A percentile compares a stretch with the other conserved stretches of the same genome.
These are phyloP conservation scores for Aspergillus heteromorphus DNA, from an alignment of 495 filamentous ascomycete genomes.

Conservation along the genomic window DNA sequence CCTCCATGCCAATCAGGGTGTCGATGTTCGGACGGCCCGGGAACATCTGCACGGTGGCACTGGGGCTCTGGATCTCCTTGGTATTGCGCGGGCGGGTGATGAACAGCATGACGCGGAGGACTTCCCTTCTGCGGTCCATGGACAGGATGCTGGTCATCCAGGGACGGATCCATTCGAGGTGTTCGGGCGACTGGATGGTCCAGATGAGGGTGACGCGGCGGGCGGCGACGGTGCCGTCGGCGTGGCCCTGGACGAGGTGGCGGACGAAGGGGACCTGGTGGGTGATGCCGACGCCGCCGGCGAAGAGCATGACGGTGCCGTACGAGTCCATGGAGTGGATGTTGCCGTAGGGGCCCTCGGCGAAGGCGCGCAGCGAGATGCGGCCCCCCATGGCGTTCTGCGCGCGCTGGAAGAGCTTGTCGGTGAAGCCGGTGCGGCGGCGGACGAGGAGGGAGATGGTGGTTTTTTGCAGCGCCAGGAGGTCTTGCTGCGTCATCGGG, in stretches of 20 bases:
- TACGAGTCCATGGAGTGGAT: slow-evolving; percentile 82
- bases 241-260: slow-evolving; percentile 68
- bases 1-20: slow-evolving; percentile 69
- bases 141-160: slow-evolving; percentile 87
- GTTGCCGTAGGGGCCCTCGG: slow-evolving; percentile 86
- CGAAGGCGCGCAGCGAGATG: slow-evolving; percentile 52
- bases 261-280: slow-evolving; percentile 88
- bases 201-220: slow-evolving; percentile 79
- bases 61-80: slow-evolving; percentile 65
- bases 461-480: slow-evolving; percentile 40
- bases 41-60: slow-evolving; percentile 75
- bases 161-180: slow-evolving; percentile 86
- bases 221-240: slow-evolving; percentile 69
- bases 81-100: slow-evolving; percentile 74
- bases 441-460: slow-evolving; percentile 76
- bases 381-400: slow-evolving; percentile 32
- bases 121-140: slow-evolving; percentile 69
- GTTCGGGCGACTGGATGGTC: slow-evolving; percentile 82
- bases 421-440: slow-evolving; percentile 82
- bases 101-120: slow-evolving; percentile 80
- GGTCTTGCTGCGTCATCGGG: slow-evolving; percentile 32
- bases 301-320: slow-evolving; percentile 83
- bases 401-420: slow-evolving; percentile 66
- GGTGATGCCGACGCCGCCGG: slow-evolving; percentile 90
- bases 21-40: slow-evolving; percentile 77